Base-by-base conservation (phyloP, 345 rosid species). In the Lepidium didymum region DNA sequence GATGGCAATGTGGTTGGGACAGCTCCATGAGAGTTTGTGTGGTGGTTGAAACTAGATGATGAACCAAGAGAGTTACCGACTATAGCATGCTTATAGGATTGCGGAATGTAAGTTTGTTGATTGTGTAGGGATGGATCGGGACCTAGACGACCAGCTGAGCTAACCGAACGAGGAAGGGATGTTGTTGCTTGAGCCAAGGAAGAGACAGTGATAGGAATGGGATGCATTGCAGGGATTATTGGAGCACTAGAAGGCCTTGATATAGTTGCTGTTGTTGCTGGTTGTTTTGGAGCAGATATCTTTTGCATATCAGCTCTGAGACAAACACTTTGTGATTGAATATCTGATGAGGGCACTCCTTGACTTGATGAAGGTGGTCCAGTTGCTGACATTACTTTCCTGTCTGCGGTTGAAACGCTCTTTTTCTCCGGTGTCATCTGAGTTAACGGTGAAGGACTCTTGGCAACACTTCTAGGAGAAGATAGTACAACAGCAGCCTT, bases 201-300 rank as follows among this genome's bases (percentile, higher is more conserved):
- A 51, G 73, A 72, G 44, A 31, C 23, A 14, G 77, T 77, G 34
- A 74, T 78, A 62, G 90, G 85, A 54, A 85, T 66, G 38, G 84
- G 63, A 42, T 83, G 83, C 65, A 83, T 74, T 34, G 72, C 87
- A 57, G 91, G 96, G 51, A 79, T 77, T 45, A 91, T 62, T 38
- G 99, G 96, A 71, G 96, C 92, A 81, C 96, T 91, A 42, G 91
- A 87, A 43, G 97, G 96, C 85, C 99, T 91, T 34, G 96, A 82
- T 81, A 83, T 73, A 58, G 70, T 71, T 45, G 95, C 75, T 33
- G 76, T 70, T 69, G 83, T 65, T 74, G 81, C 84, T 27, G 73
- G 79, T 11, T 64, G 73, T 71, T 80, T 87, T 8, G 79, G 64
- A 64, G 74, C 40, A 57, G 79, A 55, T 36, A 75, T 73, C 59